Percentiles rank a stretch among this genome's conserved stretches.
phyloP scores from a whole-genome alignment of 108 stramenopile genomes.

The Cyclotella atomus region DNA sequence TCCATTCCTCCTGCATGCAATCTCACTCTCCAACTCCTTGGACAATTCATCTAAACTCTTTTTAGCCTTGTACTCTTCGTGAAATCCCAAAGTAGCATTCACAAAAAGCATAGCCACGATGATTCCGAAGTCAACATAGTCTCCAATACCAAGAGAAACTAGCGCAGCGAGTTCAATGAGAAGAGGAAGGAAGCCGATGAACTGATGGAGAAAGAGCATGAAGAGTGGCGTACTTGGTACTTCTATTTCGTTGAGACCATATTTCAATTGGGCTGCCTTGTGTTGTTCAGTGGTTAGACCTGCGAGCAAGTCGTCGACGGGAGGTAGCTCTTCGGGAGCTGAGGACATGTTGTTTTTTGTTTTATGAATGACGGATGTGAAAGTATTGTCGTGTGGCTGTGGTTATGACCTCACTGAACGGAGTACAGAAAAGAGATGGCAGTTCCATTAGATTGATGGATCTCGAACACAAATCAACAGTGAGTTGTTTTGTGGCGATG shows the following conservation, averaged over 20 bases:
- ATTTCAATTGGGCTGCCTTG: neutral
- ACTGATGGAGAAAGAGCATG: conserved; percentile 40
- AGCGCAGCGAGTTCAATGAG: conserved; percentile 61
- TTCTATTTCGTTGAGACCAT: conserved; percentile 35
- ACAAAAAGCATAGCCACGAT: conserved; percentile 63
- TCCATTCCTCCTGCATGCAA: conserved; percentile 66
- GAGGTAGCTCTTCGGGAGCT: neutral
- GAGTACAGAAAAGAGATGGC: no score
- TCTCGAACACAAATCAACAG: no score
- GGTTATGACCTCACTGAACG: no score
- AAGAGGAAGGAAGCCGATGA: conserved; percentile 49
- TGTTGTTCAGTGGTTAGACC: conserved; percentile 9
- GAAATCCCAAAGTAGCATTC: conserved; percentile 75
- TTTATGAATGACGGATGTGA: neutral
- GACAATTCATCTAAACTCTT: conserved; percentile 64
- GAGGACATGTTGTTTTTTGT: neutral
- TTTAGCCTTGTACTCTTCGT: conserved; percentile 81
- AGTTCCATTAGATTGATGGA: no score
- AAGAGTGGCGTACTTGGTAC: conserved; percentile 42
- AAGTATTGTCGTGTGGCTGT: no score
- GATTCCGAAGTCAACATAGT: conserved; percentile 63
- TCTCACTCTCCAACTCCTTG: conserved; percentile 53
- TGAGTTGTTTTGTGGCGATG: no score
- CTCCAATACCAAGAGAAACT: conserved; percentile 45
- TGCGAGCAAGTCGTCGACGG: conserved; percentile 1